Percentiles rank a stretch among this genome's conserved stretches.
Evolutionary conservation across 2,329 filamentous ascomycete species (phyloP).

Genomic region (Teratosphaeria zuluensis): DNA sequence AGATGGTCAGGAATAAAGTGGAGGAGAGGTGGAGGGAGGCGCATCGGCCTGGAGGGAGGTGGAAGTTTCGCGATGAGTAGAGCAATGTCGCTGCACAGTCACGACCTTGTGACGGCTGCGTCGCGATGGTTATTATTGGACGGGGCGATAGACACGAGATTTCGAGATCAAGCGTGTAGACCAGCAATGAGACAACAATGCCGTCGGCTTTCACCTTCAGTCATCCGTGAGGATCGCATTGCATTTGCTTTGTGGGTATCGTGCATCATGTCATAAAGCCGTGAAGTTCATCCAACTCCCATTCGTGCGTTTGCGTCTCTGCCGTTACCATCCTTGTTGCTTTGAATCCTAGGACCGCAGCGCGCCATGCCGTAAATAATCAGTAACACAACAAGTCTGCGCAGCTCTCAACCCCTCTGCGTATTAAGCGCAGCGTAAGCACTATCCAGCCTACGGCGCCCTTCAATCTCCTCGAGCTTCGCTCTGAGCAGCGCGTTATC

Average conservation of each 20-base stretch:
- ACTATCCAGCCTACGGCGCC: slow-evolving; percentile 10
- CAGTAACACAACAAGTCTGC: not conserved
- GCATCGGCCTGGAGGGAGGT: slow-evolving; percentile 60
- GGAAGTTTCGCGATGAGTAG: slow-evolving; percentile 70
- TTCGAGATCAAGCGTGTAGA: not conserved
- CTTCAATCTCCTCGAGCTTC: slow-evolving; percentile 19
- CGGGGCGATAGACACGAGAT: not conserved
- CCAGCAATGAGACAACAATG: not conserved
- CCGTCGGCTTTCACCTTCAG: not conserved
- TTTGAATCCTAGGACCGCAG: no score
- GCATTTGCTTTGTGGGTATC: not conserved
- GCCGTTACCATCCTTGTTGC: not conserved
- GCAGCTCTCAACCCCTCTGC: not conserved
- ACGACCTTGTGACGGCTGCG: not conserved
- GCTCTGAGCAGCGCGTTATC: slow-evolving; percentile 18
- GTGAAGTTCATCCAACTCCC: not conserved
- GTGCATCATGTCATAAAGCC: not conserved
- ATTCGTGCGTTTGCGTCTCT: not conserved
- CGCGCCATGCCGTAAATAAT: not conserved
- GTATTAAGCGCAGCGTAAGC: slow-evolving; percentile 1
- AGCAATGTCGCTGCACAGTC: not conserved
- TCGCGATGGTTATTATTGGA: not conserved
- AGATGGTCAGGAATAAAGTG: slow-evolving; percentile 54
- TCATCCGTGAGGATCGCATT: not conserved
- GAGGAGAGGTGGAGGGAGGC: slow-evolving; percentile 72